phyloP scores from a whole-genome alignment of 148 eudicot species.

The Nyssa sinensis region DNA sequence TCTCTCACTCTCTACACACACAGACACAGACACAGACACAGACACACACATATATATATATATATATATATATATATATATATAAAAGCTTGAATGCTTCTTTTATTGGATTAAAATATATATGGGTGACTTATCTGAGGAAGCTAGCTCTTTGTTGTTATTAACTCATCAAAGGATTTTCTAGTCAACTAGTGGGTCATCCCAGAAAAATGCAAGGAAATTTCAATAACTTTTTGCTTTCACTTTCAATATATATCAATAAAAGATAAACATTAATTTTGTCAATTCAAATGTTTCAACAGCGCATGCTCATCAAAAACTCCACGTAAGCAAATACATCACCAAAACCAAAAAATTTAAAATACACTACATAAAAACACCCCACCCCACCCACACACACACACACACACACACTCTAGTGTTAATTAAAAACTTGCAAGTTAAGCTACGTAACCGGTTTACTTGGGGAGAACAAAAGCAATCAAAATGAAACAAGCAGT shows the following conservation, averaged over 20 bases:
- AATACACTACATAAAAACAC: too few relatives aligned
- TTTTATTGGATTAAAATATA: neutral
- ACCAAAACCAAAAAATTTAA: neutral
- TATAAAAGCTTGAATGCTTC: too few relatives aligned
- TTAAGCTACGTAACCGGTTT: neutral
- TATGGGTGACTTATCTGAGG: neutral
- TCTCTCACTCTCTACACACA: too few relatives aligned
- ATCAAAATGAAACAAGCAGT: too few relatives aligned
- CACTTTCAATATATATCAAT: neutral
- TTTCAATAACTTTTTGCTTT: constrained; percentile 12
- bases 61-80: too few relatives aligned
- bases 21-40: too few relatives aligned
- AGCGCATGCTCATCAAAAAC: neutral
- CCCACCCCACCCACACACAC: too few relatives aligned
- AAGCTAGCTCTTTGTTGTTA: constrained; percentile 8
- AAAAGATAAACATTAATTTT: neutral
- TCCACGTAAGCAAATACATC: constrained; percentile 11
- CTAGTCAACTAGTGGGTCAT: constrained; percentile 20
- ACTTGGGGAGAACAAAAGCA: neutral
- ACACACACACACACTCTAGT: too few relatives aligned
- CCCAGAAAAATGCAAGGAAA: neutral
- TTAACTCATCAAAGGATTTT: neutral
- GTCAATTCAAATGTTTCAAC: constrained; percentile 1
- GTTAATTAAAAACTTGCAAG: constrained; percentile 9
- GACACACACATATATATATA: too few relatives aligned